A percentile compares a stretch with the other conserved stretches of the same genome.
Conservation (phyloP, 352 stramenopile species). For the Globisporangium parvum region DNA sequence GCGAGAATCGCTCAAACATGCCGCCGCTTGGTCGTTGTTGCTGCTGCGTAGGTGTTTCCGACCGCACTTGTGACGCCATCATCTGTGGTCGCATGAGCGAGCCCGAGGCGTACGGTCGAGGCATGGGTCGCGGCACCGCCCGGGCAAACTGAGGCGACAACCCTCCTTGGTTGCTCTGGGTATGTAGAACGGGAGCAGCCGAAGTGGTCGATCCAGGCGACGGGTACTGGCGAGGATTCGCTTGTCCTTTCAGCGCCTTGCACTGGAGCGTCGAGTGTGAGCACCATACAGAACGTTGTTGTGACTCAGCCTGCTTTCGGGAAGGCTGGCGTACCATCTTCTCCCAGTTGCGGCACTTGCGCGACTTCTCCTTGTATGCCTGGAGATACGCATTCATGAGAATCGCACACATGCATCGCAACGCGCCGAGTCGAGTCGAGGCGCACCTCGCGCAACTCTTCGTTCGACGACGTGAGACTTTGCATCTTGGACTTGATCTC, state of each 20-base stretch:
- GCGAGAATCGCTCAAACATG: constrained; percentile 59
- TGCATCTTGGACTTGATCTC: constrained; percentile 83
- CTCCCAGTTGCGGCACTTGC: constrained; percentile 85
- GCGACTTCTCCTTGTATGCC: constrained; percentile 84
- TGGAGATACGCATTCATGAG: constrained; percentile 13
- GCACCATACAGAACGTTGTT: not conserved
- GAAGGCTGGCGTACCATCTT: constrained; percentile 56
- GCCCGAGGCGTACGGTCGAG: constrained; percentile 20
- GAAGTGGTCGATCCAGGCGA: constrained; percentile 55
- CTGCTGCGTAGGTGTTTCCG: constrained; percentile 37
- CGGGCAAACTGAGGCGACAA: constrained; percentile 43
- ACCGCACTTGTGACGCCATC: constrained; percentile 17
- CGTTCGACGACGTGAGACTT: constrained; percentile 58
- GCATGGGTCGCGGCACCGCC: constrained; percentile 32
- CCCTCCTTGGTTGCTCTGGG: constrained; percentile 23
- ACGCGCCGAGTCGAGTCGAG: not conserved
- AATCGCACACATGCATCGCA: not conserved
- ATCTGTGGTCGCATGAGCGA: constrained; percentile 20
- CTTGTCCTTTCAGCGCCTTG: constrained; percentile 61
- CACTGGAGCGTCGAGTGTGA: constrained; percentile 23
- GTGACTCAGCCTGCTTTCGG: no score
- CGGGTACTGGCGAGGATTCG: constrained; percentile 41
- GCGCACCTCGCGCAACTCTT: constrained; percentile 67
- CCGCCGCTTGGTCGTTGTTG: constrained; percentile 45
- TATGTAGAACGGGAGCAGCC: constrained; percentile 19